Evolutionary conservation across 148 eudicot genomes (phyloP).

Genomic region (Bassia scoparia): DNA sequence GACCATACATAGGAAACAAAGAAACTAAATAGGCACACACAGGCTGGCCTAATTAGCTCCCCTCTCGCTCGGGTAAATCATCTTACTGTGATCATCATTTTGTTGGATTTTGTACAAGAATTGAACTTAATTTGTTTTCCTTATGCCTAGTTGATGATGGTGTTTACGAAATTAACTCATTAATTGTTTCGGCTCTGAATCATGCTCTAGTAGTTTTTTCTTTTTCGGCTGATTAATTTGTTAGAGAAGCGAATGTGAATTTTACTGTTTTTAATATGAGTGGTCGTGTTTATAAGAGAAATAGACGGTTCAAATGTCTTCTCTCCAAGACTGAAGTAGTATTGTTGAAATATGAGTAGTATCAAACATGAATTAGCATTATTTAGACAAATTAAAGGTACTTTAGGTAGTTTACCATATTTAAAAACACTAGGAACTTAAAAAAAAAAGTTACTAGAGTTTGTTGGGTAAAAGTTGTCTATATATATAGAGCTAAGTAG

Average conservation of each 20-base stretch:
- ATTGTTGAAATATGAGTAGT: no score
- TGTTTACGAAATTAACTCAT: not conserved
- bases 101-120: not conserved
- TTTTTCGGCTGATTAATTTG: not conserved
- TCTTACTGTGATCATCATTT: not conserved
- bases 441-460: no score
- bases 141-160: not conserved
- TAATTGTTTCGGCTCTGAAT: not conserved
- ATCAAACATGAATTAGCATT: no score
- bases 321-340: no score
- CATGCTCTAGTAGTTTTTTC: not conserved
- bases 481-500: no score
- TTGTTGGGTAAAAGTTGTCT: no score
- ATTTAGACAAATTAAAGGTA: no score
- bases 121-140: not conserved
- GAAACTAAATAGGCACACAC: not conserved
- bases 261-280: not conserved
- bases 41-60: not conserved
- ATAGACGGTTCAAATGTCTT: no score
- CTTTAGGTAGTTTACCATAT: no score
- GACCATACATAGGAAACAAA: conserved; percentile 1
- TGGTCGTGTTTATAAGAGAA: no score
- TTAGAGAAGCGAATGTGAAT: not conserved
- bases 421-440: no score
- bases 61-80: not conserved